Evolutionary conservation across 2,329 filamentous ascomycete species (phyloP).

Genomic region (Colletotrichum orbiculare): DNA sequence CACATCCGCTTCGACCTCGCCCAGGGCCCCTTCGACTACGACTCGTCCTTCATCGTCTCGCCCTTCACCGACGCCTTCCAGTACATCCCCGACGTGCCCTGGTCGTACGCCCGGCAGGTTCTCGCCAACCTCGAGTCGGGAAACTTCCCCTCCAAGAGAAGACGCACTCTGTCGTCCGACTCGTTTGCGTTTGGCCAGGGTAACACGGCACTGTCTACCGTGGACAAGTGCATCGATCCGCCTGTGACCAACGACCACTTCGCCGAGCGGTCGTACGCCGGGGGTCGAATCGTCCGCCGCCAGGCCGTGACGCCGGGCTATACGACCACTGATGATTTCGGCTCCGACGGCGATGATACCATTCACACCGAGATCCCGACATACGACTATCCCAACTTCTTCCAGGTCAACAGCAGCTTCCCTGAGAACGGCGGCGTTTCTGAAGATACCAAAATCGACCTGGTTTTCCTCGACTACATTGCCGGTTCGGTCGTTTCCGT

Average conservation of each 20-base stretch:
- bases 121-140: slow-evolving; percentile 4
- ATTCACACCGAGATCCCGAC: slow-evolving; percentile 58
- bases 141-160: slow-evolving; percentile 15
- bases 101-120: slow-evolving; percentile 39
- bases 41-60: slow-evolving; percentile 64
- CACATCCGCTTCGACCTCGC: slow-evolving; percentile 71
- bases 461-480: slow-evolving; percentile 28
- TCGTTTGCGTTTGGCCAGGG: neutral
- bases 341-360: slow-evolving; percentile 65
- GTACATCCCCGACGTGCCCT: slow-evolving; percentile 65
- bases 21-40: slow-evolving; percentile 70
- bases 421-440: too few species aligned
- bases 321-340: slow-evolving; percentile 67
- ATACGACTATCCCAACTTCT: slow-evolving; percentile 60
- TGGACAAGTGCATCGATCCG: slow-evolving; percentile 21
- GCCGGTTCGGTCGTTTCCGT: slow-evolving; percentile 22
- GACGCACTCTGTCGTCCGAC: neutral
- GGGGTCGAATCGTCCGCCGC: slow-evolving; percentile 50
- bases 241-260: slow-evolving; percentile 24
- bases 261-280: slow-evolving; percentile 15
- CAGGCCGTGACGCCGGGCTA: slow-evolving; percentile 61
- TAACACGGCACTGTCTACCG: slow-evolving; percentile 6
- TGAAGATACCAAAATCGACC: too few species aligned
- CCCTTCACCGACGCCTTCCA: slow-evolving; percentile 65
- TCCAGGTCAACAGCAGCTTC: slow-evolving; percentile 61